Evolutionary conservation across 441 rosid species (phyloP), one percentile per base, ranked within the genome.

Genomic region (Euphorbia neoarborescens): DNA sequence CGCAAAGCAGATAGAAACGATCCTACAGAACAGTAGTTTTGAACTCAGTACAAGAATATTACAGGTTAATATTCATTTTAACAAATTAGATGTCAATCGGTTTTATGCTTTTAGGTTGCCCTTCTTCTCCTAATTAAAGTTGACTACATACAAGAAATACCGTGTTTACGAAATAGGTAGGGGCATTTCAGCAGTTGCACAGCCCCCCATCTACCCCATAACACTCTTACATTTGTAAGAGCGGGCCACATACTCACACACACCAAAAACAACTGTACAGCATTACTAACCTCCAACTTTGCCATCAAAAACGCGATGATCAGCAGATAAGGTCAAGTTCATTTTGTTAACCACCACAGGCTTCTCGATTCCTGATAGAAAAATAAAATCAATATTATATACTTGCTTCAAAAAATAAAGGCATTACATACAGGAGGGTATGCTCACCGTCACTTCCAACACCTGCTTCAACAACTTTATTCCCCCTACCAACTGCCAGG

Each of bases 401-500:
- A 65, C 34, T 63, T 68, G 22, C 19, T 50, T 76, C 59, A 67
- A 53, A 50, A n/a, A 66, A 50, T 69, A 46, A 15, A 68, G 68
- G 67, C 70, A 71, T 46, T 37, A 12, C n/a, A n/a, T 66, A 37
- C 42, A 68, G 64, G 56, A 66, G 71, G 70, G 58, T 70, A 66
- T 53, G 66, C 84, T 88, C 71, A 94, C 93, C 99, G 35, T 91
- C 99, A 60, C 78, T 77, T 78, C 94, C 91, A 35, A 77, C 74
- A 24, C 83, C 73, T 59, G 94, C 85, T 83, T 91, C 91, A 65
- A 94, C 93, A 58, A 90, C 89, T 81, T 82, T 85, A 76, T 90
- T 94, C 77, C 99, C 97, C 78, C 97, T 86, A 69, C 96, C 99
- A 59, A 94, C 84, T 62, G 97, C 97, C 75, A 94, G 97, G 78